phyloP scores from a whole-genome alignment of 192 early-diverging fungal genomes.

The Rhizophagus sp. region DNA sequence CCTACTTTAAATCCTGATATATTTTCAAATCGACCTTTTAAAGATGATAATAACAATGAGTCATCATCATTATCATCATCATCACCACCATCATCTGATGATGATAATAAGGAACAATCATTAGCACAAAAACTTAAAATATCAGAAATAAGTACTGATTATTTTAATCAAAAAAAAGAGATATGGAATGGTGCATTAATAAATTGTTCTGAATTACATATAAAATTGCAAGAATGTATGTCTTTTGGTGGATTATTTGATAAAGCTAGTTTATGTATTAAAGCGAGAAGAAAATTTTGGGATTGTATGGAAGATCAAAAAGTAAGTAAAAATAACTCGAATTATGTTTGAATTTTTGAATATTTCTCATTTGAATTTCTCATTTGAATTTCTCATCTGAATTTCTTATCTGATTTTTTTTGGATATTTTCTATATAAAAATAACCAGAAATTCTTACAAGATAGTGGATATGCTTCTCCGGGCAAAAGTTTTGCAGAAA shows the following conservation, averaged over 20 bases:
- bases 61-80: background rate
- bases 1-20: constrained; percentile 13
- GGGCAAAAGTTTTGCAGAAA: constrained; percentile 8
- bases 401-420: too few species aligned
- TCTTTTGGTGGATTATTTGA: background rate
- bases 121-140: background rate
- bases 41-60: background rate
- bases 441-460: background rate
- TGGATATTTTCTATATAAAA: background rate
- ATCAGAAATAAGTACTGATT: background rate
- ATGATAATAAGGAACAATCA: background rate
- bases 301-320: constrained; percentile 20
- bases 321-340: background rate
- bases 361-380: too few species aligned
- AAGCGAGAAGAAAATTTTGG: constrained; percentile 25
- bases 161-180: constrained; percentile 15
- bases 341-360: background rate
- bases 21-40: background rate
- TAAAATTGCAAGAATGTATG: constrained; percentile 26
- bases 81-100: too few species aligned
- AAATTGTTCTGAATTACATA: constrained; percentile 24
- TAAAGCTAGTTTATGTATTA: constrained; percentile 11
- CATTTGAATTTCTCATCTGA: too few species aligned
- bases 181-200: constrained; percentile 15
- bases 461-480: constrained; percentile 7